phyloP scores from a whole-genome alignment of 225 moss, liverwort and hornwort species.

The Climacium dendroides region DNA sequence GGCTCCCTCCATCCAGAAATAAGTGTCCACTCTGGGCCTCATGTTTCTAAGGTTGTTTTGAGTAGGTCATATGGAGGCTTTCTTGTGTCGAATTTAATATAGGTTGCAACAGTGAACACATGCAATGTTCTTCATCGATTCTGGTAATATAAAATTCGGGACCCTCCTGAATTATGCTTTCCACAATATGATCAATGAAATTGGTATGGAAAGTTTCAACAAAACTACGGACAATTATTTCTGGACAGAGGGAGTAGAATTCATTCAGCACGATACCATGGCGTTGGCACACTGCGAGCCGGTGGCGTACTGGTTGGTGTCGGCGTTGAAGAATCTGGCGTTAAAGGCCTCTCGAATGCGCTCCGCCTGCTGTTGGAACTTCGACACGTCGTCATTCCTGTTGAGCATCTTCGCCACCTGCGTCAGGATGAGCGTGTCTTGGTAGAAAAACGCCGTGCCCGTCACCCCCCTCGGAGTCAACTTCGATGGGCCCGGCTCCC shows the following conservation, averaged over 20 bases:
- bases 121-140: not conserved
- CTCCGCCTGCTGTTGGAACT: constrained; percentile 16
- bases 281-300: constrained; percentile 45
- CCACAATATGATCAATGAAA: not conserved
- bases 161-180: not conserved
- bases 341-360: constrained; percentile 26
- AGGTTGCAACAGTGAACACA: not conserved
- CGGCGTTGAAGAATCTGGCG: constrained; percentile 18
- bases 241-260: not conserved
- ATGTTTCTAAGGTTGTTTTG: not conserved
- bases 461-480: constrained; percentile 39
- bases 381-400: constrained; percentile 11
- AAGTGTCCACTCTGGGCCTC: not conserved
- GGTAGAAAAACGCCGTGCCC: constrained; percentile 30
- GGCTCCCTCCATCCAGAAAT: not conserved
- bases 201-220: not conserved
- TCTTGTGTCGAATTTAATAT: too few species aligned
- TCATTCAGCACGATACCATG: not conserved
- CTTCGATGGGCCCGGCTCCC: constrained; percentile 33
- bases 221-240: not conserved
- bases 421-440: constrained; percentile 15
- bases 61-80: not conserved
- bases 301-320: constrained; percentile 28
- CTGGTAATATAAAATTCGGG: not conserved
- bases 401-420: constrained; percentile 24